Evolutionary conservation across 75 land plant species (phyloP).

Genomic region (Cunninghamia lanceolata): DNA sequence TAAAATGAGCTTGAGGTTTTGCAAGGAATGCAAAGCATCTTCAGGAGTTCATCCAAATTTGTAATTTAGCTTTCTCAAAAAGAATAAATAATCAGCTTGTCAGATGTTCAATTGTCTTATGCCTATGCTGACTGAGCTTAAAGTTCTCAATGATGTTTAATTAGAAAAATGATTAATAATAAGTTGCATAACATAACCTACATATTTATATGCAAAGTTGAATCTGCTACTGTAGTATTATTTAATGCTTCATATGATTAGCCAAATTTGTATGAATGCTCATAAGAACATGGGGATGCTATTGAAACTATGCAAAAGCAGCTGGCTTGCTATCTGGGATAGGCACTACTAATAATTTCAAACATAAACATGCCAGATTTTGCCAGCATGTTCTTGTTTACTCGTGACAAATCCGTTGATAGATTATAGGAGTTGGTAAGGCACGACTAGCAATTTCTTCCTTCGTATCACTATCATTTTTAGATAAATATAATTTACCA

Average conservation of each 20-base stretch:
- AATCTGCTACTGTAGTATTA: neutral
- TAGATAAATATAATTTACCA: neutral
- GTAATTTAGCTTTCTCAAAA: conserved; percentile 1
- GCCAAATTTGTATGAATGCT: neutral
- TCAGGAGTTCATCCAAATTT: neutral
- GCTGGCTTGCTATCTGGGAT: neutral
- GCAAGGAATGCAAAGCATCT: neutral
- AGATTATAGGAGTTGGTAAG: no score
- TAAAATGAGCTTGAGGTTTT: neutral
- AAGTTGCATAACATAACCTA: neutral
- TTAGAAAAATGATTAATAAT: neutral
- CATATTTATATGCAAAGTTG: neutral
- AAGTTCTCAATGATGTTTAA: neutral
- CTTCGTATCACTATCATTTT: neutral
- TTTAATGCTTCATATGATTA: neutral
- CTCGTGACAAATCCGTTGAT: no score
- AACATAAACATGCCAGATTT: no score
- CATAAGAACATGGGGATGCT: neutral
- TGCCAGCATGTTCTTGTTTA: neutral
- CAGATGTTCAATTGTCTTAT: neutral
- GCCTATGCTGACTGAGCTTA: neutral
- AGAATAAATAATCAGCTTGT: conserved; percentile 3
- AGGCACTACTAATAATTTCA: neutral
- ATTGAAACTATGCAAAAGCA: neutral
- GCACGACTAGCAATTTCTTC: no score